Evolutionary conservation across 2,329 filamentous ascomycete genomes (phyloP), one percentile per base, ranked within the genome.

Genomic region (Calonectria hawksworthii): DNA sequence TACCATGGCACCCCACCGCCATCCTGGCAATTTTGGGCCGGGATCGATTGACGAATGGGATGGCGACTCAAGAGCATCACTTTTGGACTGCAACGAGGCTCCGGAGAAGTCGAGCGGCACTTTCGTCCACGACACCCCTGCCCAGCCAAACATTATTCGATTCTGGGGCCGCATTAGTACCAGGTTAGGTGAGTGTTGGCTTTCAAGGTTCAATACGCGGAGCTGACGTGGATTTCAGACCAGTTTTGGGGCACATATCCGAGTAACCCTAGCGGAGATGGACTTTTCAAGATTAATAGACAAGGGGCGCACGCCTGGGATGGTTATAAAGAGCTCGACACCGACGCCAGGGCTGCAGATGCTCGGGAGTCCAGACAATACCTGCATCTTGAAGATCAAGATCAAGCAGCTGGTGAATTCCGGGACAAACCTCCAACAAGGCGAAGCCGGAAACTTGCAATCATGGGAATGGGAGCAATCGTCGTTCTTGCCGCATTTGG

Each of bases 151-250:
- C 28, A 23, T 51, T 41, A 14, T 26, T 65, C 71, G 38, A n/a
- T 21, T 59, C 23, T 69, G 47, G 65, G 30, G 32, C 34, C 50
- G 30, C 30, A 51, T 68, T 13, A 41, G 56, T 65, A 26, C 36
- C 18, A 69, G 38, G 50, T 23, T 73, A 34, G 30, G 34, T 32
- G 59, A 30, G 21, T 8, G 34, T 16, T 65, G 65, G 65, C 41
- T 51, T 30, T 61, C 64, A 56, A 16, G 26, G 32, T 50, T 56
- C 21, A 21, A 68, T 38, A 21, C 28, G 34, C 56, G 26, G 16
- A 59, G 70, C 54, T 44, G 56, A 23, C 65, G 36, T 63, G 70
- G 70, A 73, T 68, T 68, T 47, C 36, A 11, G 34, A 54, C 21
- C 36, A 38, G 44, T 69, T 68, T 21, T 68, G 65, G 70, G 47